Conservation (phyloP, 352 stramenopile species). For the Bremia lactucae region DNA sequence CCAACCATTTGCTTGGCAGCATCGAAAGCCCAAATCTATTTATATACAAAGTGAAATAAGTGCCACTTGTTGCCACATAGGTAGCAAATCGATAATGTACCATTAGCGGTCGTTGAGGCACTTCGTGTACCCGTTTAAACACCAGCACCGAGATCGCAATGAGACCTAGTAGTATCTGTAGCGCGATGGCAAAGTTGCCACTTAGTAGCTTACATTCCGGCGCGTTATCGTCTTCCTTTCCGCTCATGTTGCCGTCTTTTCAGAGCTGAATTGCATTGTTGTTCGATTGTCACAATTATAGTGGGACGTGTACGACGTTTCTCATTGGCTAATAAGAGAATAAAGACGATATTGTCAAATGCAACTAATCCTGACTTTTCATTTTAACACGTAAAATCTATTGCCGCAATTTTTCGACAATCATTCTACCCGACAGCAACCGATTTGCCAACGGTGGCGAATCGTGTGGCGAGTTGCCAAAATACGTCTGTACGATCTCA, state of each 20-base stretch:
- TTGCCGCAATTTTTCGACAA: constrained; percentile 24
- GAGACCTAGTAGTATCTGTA: constrained; percentile 69
- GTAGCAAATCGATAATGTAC: constrained; percentile 21
- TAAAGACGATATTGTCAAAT: background rate
- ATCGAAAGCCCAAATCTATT: constrained; percentile 74
- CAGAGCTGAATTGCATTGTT: constrained; percentile 3
- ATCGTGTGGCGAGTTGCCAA: too few species aligned
- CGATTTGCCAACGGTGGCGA: too few species aligned
- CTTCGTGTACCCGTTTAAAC: constrained; percentile 60
- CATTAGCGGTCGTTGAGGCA: constrained; percentile 62
- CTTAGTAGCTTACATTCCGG: constrained; percentile 80
- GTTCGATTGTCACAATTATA: constrained; percentile 7
- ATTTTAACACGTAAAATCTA: constrained; percentile 1
- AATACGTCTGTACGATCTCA: constrained; percentile 72
- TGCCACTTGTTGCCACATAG: constrained; percentile 2
- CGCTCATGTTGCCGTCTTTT: constrained; percentile 13
- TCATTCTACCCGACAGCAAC: constrained; percentile 9
- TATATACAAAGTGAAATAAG: background rate
- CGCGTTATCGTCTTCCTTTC: constrained; percentile 20
- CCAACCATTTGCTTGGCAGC: constrained; percentile 82
- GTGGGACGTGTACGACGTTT: constrained; percentile 9
- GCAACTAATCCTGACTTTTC: background rate
- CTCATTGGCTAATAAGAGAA: constrained; percentile 11
- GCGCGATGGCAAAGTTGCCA: constrained; percentile 57
- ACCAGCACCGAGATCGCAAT: constrained; percentile 79